Evolutionary conservation across 2,329 filamentous ascomycete species (phyloP).

Genomic region (Ophiostoma sp.): DNA sequence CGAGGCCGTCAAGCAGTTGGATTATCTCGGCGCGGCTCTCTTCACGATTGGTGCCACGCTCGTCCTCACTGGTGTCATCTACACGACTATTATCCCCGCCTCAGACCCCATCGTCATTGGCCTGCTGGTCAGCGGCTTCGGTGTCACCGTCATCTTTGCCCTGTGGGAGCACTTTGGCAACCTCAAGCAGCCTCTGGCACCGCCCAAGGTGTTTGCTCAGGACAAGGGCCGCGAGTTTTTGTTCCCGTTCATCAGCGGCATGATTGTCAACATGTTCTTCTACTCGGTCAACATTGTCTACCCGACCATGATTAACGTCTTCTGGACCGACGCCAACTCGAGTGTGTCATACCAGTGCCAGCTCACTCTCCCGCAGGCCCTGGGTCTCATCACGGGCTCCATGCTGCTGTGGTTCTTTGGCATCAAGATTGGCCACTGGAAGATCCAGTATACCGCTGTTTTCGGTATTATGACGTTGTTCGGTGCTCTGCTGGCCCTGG

Average conservation of each 20-base stretch:
- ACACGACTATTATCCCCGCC: slow-evolving; percentile 39
- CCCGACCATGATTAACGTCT: slow-evolving; percentile 42
- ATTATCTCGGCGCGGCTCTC: slow-evolving; percentile 41
- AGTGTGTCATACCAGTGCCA: not conserved
- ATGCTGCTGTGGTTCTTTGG: slow-evolving; percentile 43
- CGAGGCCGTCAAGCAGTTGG: slow-evolving; percentile 39
- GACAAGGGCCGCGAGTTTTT: slow-evolving; percentile 41
- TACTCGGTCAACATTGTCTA: slow-evolving; percentile 36
- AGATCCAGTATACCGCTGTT: slow-evolving; percentile 46
- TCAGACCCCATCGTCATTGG: slow-evolving; percentile 40
- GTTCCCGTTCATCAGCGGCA: slow-evolving; percentile 15
- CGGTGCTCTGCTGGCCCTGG: slow-evolving; percentile 45
- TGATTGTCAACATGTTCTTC: slow-evolving; percentile 25
- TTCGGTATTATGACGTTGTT: slow-evolving; percentile 48
- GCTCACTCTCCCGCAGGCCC: slow-evolving; percentile 46
- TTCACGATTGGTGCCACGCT: slow-evolving; percentile 40
- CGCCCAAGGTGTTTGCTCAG: slow-evolving; percentile 46
- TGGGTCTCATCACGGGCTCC: slow-evolving; percentile 46
- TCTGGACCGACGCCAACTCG: slow-evolving; percentile 19
- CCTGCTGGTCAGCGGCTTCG: slow-evolving; percentile 39
- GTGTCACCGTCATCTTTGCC: slow-evolving; percentile 39
- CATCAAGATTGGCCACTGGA: slow-evolving; percentile 45
- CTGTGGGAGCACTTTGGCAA: slow-evolving; percentile 42
- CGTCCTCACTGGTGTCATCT: slow-evolving; percentile 44
- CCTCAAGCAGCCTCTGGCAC: slow-evolving; percentile 43